Conservation (phyloP, 208 protist genomes). For the Acanthamoeba triangularis region DNA sequence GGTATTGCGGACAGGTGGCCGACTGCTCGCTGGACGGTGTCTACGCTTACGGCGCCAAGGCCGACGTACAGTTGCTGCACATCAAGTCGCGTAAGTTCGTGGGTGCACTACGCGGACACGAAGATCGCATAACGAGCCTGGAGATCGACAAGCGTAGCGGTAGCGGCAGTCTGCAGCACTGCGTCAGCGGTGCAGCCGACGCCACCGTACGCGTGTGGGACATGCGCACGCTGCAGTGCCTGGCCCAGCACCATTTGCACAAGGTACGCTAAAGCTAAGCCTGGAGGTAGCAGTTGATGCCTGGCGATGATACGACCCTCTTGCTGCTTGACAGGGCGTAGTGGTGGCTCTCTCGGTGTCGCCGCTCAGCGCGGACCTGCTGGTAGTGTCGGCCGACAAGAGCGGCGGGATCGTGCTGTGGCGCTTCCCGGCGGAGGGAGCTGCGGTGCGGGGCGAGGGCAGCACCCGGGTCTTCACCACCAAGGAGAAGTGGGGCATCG, state of each 20-base stretch:
- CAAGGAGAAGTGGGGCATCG: constrained; percentile 55
- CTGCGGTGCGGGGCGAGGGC: not conserved
- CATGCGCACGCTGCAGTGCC: constrained; percentile 5
- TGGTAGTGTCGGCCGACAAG: constrained; percentile 22
- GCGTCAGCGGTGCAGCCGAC: constrained; percentile 44
- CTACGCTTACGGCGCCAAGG: constrained; percentile 63
- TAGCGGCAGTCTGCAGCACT: not conserved
- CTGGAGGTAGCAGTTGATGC: not conserved
- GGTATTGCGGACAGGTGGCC: constrained; percentile 50
- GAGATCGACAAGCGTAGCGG: constrained; percentile 4
- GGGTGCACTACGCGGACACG: constrained; percentile 38
- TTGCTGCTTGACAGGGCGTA: not conserved
- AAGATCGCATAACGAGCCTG: constrained; percentile 52
- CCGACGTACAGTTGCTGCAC: constrained; percentile 55
- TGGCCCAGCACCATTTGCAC: constrained; percentile 43
- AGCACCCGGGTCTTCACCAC: not conserved
- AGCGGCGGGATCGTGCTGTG: constrained; percentile 17
- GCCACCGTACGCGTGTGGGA: constrained; percentile 49
- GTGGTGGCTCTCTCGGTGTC: not conserved
- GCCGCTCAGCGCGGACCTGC: not conserved
- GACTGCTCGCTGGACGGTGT: not conserved
- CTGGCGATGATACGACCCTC: too few relatives aligned
- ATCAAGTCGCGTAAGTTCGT: constrained; percentile 32
- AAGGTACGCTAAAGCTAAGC: not conserved
- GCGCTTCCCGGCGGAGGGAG: not conserved